Base-by-base conservation (phyloP, 1,139 yeast species). In the Diutina rugosa region DNA sequence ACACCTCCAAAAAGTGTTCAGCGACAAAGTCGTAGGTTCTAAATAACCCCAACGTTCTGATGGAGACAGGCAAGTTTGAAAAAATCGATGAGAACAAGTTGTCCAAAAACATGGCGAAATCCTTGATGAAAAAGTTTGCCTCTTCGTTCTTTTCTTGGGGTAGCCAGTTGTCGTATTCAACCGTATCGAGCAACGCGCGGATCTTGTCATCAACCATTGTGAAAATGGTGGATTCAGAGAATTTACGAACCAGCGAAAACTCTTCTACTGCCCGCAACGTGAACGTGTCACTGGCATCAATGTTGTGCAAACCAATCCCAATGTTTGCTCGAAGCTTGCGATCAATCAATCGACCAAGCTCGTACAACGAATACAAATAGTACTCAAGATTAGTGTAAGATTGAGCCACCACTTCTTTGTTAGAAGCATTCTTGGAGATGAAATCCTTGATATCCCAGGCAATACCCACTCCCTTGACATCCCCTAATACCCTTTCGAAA, bases 341-440 rank as follows among this genome's bases (percentile, higher is more conserved):
- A 59, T 76, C 77, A 41, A 76, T 69, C 59, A 77, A 63, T 55
- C 71, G 73, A 6, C 84, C 84, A 57, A 84, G 72, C 65, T 83
- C 85, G 59, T 78, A 73, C 57, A 82, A 76, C 59, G 86, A 80
- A 68, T 74, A 73, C 58, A 87, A 78, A 67, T 91, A 91, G 69
- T 89, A 90, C 64, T 93, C 97, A 64, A 91, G 74, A 67, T 93
- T 90, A 58, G 95, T 85, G 62, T 88, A 77, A 62, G 90, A 89
- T 70, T 93, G 98, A 0, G 97, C 88, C 51, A 90, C 81, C 61
- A 90, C 90, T 69, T 93, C 99, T 67, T 95, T 87, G 59, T 90
- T 87, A 35, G 85, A 82, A 1, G 88, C 78, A 62, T 82, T 76
- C 58, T 68, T 73, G 41, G 67, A 77, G 47, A 90, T 77, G 63